Conservation (phyloP, 306 rosid genomes). For the Dalbergia oliveri region DNA sequence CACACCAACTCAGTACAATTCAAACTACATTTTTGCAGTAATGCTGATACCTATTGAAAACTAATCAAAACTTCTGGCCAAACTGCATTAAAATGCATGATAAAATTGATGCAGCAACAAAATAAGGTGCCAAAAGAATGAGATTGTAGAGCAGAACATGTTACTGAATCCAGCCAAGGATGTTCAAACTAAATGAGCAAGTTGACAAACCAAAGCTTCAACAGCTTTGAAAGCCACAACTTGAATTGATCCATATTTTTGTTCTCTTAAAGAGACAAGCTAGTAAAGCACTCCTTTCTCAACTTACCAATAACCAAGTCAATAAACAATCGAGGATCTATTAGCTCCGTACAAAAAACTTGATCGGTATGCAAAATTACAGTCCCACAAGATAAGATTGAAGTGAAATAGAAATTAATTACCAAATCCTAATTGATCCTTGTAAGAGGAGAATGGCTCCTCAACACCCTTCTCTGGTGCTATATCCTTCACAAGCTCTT, state of each 20-base stretch:
- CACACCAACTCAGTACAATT: conserved; percentile 18
- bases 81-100: conserved; percentile 2
- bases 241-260: not conserved
- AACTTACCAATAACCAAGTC: conserved; percentile 18
- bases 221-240: not conserved
- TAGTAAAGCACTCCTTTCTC: not conserved
- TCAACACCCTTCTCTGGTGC: conserved; percentile 55
- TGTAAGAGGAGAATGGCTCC: conserved; percentile 93
- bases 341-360: conserved; percentile 1
- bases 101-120: conserved; percentile 16
- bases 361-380: not conserved
- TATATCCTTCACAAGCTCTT: conserved; percentile 87
- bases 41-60: not conserved
- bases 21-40: conserved; percentile 17
- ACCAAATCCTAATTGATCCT: conserved; percentile 91
- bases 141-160: conserved; percentile 31
- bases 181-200: conserved; percentile 21
- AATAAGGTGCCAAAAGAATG: conserved; percentile 10
- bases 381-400: conserved; percentile 1
- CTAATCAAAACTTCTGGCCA: not conserved
- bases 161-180: conserved; percentile 25
- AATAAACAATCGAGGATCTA: not conserved
- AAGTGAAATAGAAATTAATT: conserved; percentile 27
- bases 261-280: not conserved
- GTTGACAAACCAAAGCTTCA: conserved; percentile 13